Base-by-base conservation (phyloP, 352 stramenopile genomes). In the Globisporangium barbulae region DNA sequence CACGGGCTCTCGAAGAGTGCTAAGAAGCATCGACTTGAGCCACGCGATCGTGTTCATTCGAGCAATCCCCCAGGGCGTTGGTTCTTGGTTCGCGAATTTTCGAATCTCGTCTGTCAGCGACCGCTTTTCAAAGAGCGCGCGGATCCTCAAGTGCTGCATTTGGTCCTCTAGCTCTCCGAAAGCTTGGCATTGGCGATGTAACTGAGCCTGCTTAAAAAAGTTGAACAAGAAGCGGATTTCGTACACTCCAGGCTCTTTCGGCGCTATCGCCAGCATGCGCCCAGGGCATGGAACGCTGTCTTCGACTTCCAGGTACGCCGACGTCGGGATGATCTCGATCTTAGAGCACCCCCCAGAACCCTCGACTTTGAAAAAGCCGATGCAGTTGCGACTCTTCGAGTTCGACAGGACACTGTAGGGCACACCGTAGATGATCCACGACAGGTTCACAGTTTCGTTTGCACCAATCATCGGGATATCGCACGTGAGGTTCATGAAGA, bases 201-300 rank as follows among this genome's bases (percentile, higher is more conserved):
- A 53, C 35, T 83, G 71, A 5, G 75, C 76, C 25, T 83, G 67
- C 54, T 83, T 82, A 54, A 85, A 88, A 50, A 85, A 86, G 53
- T 88, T 88, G 63, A 86, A 83, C 28, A 88, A 57, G 65, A 88
- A 88, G 0, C 76, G 79, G 21, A 88, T 78, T 56, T 88, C 79
- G 63, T 88, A 88, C 28, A 88, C 71, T 1, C 79, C 79, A 2
- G 76, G 75, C 33, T 88, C 76, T 8, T 62, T 67, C 12, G 79
- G 76, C 0, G 76, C 71, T 12, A 61, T 78, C 1, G 81, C 75
- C 1, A 72, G 69, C 76, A 88, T 85, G 0, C 79, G 70, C 0
- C 79, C 79, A 5, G 76, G 67, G 2, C 74, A 80, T 0, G 76
- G 76, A 19, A 75, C 67, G 28, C 58, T 71, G 3, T 75, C 71